Evolutionary conservation across 2,329 filamentous ascomycete species (phyloP).

Genomic region (Emergomyces orientalis): DNA sequence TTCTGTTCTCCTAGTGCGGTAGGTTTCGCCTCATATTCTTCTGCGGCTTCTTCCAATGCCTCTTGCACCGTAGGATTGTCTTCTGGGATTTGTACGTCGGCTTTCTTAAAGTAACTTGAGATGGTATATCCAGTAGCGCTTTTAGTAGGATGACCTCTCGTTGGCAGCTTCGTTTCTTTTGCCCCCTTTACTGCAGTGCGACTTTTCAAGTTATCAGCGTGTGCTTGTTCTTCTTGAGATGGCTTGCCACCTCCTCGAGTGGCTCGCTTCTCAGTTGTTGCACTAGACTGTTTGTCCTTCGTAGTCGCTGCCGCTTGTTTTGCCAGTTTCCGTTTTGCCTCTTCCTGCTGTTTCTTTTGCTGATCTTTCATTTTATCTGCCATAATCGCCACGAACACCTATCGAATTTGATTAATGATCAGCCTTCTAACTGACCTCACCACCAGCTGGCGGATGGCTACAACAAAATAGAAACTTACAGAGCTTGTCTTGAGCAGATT

Average conservation of each 20-base stretch:
- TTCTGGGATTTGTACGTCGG: constrained; percentile 46
- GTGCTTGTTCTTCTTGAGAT: constrained; percentile 15
- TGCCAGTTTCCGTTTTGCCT: constrained; percentile 30
- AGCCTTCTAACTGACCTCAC: not conserved
- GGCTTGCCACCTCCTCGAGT: constrained; percentile 27
- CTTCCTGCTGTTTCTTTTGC: constrained; percentile 36
- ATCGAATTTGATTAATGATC: not conserved
- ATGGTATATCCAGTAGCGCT: constrained; percentile 38
- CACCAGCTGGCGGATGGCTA: constrained; percentile 8
- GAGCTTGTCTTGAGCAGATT: constrained; percentile 40
- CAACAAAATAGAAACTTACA: constrained; percentile 20
- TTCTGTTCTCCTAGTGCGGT: constrained; percentile 55
- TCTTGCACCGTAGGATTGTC: constrained; percentile 48
- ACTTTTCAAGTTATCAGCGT: constrained; percentile 8
- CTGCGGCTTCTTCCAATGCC: constrained; percentile 49
- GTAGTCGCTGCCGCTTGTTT: constrained; percentile 25
- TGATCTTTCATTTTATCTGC: constrained; percentile 41
- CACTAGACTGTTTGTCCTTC: constrained; percentile 17
- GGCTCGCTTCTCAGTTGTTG: constrained; percentile 20
- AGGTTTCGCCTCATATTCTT: constrained; percentile 49
- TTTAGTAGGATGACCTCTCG: constrained; percentile 24
- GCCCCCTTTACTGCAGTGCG: not conserved
- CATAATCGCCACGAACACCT: constrained; percentile 43
- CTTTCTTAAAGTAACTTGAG: constrained; percentile 52
- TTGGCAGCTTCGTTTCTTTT: constrained; percentile 18